Conservation (phyloP, 805 yeast species). For the Myxozyma neotropica region DNA sequence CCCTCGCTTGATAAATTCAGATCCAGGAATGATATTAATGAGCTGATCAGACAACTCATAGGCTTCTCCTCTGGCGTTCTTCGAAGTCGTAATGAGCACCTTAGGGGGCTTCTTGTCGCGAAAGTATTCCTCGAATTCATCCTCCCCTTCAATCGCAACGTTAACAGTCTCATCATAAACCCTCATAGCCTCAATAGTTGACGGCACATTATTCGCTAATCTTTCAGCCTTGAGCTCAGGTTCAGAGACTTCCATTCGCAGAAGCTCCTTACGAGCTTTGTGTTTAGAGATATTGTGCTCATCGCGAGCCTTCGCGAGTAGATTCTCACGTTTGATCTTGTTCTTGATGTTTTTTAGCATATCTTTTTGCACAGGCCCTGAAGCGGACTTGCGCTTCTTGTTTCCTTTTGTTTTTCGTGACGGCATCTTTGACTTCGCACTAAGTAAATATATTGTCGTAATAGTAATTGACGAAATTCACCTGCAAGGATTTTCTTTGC, state of each 20-base stretch:
- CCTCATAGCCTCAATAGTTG: conserved; percentile 80
- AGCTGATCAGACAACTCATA: conserved; percentile 87
- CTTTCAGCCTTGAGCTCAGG: conserved; percentile 84
- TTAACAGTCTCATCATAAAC: conserved; percentile 82
- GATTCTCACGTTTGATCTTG: conserved; percentile 32
- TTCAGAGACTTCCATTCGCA: conserved; percentile 81
- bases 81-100: conserved; percentile 85
- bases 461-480: too few relatives aligned
- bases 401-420: conserved; percentile 18
- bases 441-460: too few relatives aligned
- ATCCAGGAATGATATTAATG: conserved; percentile 81
- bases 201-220: conserved; percentile 73
- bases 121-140: conserved; percentile 62
- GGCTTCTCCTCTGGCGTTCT: conserved; percentile 80
- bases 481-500: not conserved
- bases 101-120: conserved; percentile 67
- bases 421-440: conserved; percentile 11
- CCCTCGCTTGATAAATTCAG: conserved; percentile 84
- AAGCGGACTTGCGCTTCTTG: conserved; percentile 15
- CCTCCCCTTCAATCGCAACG: conserved; percentile 48
- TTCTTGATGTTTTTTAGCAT: conserved; percentile 17
- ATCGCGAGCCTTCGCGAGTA: conserved; percentile 22
- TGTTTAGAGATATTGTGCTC: conserved; percentile 67
- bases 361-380: conserved; percentile 20
- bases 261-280: conserved; percentile 73